Base-by-base conservation (phyloP, 2,329 filamentous ascomycete species). In the Calonectria honghensis region DNA sequence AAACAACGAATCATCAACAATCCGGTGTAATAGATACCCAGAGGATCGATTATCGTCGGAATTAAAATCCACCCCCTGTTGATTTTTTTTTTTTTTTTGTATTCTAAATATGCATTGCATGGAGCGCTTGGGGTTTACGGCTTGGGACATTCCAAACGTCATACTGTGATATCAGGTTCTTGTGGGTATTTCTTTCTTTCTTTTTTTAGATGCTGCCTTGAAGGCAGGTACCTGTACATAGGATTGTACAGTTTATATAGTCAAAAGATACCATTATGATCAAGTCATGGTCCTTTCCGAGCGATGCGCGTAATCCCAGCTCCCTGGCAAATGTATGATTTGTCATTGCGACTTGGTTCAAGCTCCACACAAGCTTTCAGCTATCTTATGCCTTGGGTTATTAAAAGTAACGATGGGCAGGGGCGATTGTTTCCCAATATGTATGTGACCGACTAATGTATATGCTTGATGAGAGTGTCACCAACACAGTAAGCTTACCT, bases 161-260 rank as follows among this genome's bases (percentile, higher is more conserved):
- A 63, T 63, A 63, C 37, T 63, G 35, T 29, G 57, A 63, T 63
- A 63, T 63, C 57, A 37, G 57, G 37, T 63, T 41, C 35, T 29
- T 41, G 27, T 27, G 37, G 57, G 57, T 37, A 16, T 29, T 63
- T 10, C 18, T 37, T 27, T 13, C 31, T 37, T 35, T 31, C 27
- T 41, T 61, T 18, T 61, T 29, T 13, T 24, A 6, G n/a, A 24
- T 24, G 1, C 45, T 24, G n/a, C 45, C n/a, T n/a, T 13, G 45
- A 13, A 24, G 45, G 45, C 7, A 24, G 39, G 57, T 20, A 41
- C 31, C 16, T 48, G 37, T 63, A 63, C 35, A 63, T 63, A 41
- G 37, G 57, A 29, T 63, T 39, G 20, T 27, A 61, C 16, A 59
- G 3, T 63, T 41, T 31, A 63, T 41, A 63, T 63, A 63, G 24